Evolutionary conservation across 495 filamentous ascomycete genomes (phyloP).

Genomic region (Letharia lupina): DNA sequence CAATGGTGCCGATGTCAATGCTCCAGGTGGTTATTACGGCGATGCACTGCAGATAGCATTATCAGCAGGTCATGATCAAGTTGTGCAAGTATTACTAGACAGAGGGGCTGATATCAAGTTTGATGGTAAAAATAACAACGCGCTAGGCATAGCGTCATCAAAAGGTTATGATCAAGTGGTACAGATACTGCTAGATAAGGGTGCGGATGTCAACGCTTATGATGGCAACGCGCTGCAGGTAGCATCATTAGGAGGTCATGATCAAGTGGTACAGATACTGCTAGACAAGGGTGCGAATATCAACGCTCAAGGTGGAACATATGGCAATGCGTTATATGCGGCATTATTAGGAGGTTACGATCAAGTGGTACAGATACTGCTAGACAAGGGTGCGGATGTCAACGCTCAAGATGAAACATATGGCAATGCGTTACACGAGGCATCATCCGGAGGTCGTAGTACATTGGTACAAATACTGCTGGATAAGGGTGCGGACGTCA

Average conservation of each 20-base stretch:
- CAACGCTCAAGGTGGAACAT: background rate
- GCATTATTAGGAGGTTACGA: too few relatives aligned
- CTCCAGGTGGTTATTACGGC: background rate
- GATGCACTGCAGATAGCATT: constrained; percentile 22
- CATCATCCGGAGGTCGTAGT: constrained; percentile 6
- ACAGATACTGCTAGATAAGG: background rate
- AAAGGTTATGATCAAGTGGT: background rate
- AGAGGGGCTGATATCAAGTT: constrained; percentile 5
- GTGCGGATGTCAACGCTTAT: too few relatives aligned
- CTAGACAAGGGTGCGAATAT: background rate
- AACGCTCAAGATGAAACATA: constrained; percentile 3
- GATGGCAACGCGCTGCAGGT: too few relatives aligned
- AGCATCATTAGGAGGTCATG: too few relatives aligned
- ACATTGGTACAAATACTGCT: background rate
- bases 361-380: too few relatives aligned
- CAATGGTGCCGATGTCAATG: constrained; percentile 16
- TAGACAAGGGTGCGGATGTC: too few relatives aligned
- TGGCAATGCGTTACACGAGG: constrained; percentile 19
- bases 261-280: too few relatives aligned
- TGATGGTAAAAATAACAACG: too few relatives aligned
- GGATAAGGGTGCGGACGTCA: constrained; percentile 3
- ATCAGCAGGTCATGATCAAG: background rate
- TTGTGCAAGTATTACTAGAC: constrained; percentile 11
- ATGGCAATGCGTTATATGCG: too few relatives aligned
- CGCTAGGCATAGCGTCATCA: constrained; percentile 1